Base-by-base conservation (phyloP, 305 asterid species). In the Solanum aculeatissimum region DNA sequence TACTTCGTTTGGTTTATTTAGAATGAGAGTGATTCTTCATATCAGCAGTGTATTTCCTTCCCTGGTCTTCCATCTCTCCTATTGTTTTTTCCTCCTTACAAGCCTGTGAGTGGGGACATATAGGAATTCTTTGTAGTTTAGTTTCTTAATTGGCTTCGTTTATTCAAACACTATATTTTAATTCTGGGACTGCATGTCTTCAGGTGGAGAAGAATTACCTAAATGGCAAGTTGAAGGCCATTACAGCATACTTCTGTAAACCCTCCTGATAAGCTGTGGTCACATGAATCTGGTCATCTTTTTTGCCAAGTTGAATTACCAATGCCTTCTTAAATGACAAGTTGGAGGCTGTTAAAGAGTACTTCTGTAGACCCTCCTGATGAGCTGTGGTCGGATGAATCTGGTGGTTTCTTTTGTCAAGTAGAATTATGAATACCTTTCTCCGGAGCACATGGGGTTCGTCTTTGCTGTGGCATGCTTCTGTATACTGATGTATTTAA, bases 191-290 rank as follows among this genome's bases (percentile, higher is more conserved):
- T 69, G 58, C 43, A 7, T 72, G 72, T 13, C 49, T 49, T 85
- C 90, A 95, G 99, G 98, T 96, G 85, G 99, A 96, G 90, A 93
- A 84, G 91, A 95, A 94, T 89, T 92, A 84, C 89, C 87, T 92
- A 84, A 96, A 96, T 83, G 95, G 92, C 63, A 90, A 91, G 88
- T 82, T 96, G 89, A 96, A 96, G 91, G 98, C 94, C 23, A 88
- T 95, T 55, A 96, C 99, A 4, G 99, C 99, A 27, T 96, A 95
- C 88, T 96, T 95, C 83, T 71, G 78, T 3, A 87, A 91, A 87
- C 89, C 94, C 16, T 69, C 90, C 63, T 60, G 49, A 55, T 70
- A 60, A 71, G 80, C n/a, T 71, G 38, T 21, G 57, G 55, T 71
- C 57, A 13, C 6, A 43, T 43, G 57, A 70, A 71, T 71, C 32